Conservation (phyloP, 768 basidiomycete species). For the Russula sp. region DNA sequence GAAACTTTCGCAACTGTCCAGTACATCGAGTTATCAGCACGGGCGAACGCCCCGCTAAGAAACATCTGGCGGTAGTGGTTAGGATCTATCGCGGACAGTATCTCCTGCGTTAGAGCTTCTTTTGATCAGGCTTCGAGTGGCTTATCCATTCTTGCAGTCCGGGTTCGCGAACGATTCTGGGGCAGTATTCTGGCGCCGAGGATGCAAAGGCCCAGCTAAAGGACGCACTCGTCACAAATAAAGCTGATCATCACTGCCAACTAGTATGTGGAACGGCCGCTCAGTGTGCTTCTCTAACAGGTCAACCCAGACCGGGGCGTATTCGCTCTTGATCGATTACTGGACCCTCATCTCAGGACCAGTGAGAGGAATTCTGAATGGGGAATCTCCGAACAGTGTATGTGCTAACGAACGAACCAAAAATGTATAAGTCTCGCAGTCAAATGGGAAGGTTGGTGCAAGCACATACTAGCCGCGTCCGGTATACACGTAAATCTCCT, state of each 20-base stretch:
- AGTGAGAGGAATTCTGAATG: conserved; percentile 57
- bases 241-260: conserved; percentile 92
- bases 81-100: conserved; percentile 76
- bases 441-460: background rate
- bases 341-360: conserved; percentile 62
- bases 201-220: background rate
- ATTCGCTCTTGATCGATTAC: conserved; percentile 79
- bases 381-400: conserved; percentile 95
- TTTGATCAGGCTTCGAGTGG: conserved; percentile 49
- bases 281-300: conserved; percentile 76
- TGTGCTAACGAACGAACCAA: conserved; percentile 43
- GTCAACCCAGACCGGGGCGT: conserved; percentile 92
- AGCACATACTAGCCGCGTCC: conserved; percentile 43
- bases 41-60: conserved; percentile 82
- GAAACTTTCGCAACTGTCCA: too few relatives aligned
- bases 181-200: background rate
- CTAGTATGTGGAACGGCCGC: conserved; percentile 81
- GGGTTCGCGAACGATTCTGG: conserved; percentile 75
- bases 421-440: background rate
- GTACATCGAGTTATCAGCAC: conserved; percentile 89
- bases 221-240: conserved; percentile 74
- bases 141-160: conserved; percentile 85
- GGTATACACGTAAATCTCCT: conserved; percentile 67
- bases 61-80: conserved; percentile 86
- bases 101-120: conserved; percentile 66